Evolutionary conservation across 345 rosid species (phyloP), one percentile per base, ranked within the genome.

Genomic region (Gynandropsis gynandra): DNA sequence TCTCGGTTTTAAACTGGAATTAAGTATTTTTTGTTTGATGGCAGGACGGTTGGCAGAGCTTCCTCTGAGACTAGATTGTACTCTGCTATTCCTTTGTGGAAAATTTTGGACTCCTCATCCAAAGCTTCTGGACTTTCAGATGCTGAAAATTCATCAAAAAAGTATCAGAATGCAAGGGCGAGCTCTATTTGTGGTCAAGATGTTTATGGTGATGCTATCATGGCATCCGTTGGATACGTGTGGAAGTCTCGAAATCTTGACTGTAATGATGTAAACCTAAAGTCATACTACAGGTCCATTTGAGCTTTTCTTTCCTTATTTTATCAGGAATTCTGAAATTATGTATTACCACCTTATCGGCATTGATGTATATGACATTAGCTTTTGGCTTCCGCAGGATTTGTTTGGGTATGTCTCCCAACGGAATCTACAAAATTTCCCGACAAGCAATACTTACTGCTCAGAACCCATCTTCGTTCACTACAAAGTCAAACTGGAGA

Each of bases 201-300:
- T 55, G 59, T 87, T 59, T 64, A 63, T 63, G 87, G 94, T 15
- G 82, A 80, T 79, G 87, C 98, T 62, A 67, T 90, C 61, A 72
- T 90, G 85, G 92, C 96, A 56, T 84, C 92, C 16, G 51, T 90
- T 73, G 95, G 96, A 45, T 87, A 82, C 75, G 61, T 70, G 32
- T 76, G 96, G 98, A 84, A 74, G 68, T 74, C 87, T 13, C 63
- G 67, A 36, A 74, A 74, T 42, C 83, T 90, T 69, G 79, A 73
- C 59, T 63, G 67, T 56, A 89, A 80, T 67, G 83, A 83, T 69
- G 42, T 84, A 50, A 74, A 78, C 17, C 48, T 79, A 43, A 77
- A 79, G 34, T 76, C 85, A 54, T 84, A 82, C 65, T 77, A 80
- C 87, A 90, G 95, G 98, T 90, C 44, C 50, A 42, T 15, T 50